Conservation (phyloP, 768 basidiomycete species). For the Suillus decipiens region DNA sequence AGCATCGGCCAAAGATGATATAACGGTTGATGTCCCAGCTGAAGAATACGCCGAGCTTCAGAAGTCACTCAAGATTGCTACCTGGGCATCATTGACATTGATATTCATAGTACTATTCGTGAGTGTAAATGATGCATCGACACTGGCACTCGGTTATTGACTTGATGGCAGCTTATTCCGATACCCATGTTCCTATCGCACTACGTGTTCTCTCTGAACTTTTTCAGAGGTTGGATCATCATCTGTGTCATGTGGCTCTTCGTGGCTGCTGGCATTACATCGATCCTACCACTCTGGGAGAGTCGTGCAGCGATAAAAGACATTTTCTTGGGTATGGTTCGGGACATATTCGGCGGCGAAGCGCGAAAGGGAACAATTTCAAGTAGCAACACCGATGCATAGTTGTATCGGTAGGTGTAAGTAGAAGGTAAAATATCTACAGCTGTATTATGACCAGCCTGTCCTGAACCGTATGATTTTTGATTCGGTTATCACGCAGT, state of each 20-base stretch:
- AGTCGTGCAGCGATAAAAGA: constrained; percentile 17
- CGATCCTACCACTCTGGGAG: constrained; percentile 21
- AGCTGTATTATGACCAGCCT: too few species aligned
- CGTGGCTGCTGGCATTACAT: constrained; percentile 19
- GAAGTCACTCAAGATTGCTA: constrained; percentile 18
- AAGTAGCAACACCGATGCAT: not conserved
- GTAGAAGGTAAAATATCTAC: too few species aligned
- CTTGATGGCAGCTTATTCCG: constrained; percentile 17
- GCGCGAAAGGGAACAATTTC: not conserved
- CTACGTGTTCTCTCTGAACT: constrained; percentile 18
- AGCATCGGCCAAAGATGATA: constrained; percentile 10
- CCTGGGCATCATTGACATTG: constrained; percentile 17
- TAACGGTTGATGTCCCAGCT: constrained; percentile 3
- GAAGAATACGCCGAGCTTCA: constrained; percentile 14
- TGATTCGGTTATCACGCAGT: too few species aligned
- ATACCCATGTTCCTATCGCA: constrained; percentile 22
- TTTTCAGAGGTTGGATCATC: constrained; percentile 22
- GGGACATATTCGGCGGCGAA: constrained; percentile 10
- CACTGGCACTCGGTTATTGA: not conserved
- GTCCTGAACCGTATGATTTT: too few species aligned
- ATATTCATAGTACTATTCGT: constrained; percentile 21
- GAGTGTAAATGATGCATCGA: not conserved
- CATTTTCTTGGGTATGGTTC: constrained; percentile 15
- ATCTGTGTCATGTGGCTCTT: constrained; percentile 21
- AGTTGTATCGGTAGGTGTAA: not conserved